Evolutionary conservation across 441 rosid species (phyloP).

Genomic region (Jatropha podagrica): DNA sequence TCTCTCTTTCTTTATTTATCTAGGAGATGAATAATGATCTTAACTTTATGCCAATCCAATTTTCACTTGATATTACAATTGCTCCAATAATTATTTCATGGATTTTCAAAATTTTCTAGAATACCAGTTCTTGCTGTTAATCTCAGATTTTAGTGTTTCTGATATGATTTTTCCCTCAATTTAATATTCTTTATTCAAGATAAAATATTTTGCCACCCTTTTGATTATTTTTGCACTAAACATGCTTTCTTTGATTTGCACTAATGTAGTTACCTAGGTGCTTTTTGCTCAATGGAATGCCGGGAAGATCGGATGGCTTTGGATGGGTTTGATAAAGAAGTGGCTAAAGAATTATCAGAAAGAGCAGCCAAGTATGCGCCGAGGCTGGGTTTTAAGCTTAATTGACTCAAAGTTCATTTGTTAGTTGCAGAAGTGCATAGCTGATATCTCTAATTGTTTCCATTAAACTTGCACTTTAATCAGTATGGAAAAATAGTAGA

Average conservation of each 20-base stretch:
- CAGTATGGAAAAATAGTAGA: background rate
- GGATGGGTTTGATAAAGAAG: constrained; percentile 29
- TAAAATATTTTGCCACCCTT: background rate
- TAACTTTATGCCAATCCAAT: background rate
- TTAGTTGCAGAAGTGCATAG: background rate
- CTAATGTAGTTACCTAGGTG: constrained; percentile 23
- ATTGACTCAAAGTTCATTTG: background rate
- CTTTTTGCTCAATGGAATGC: constrained; percentile 39
- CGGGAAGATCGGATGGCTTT: constrained; percentile 27
- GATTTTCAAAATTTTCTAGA: background rate
- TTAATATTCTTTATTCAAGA: background rate
- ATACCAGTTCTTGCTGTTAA: background rate
- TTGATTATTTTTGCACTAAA: background rate
- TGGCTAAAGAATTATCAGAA: background rate
- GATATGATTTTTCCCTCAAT: background rate
- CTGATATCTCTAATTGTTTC: background rate
- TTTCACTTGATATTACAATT: too few species aligned
- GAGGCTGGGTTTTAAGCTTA: background rate
- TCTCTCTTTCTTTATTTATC: background rate
- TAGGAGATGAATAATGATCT: background rate
- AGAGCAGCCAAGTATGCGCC: background rate
- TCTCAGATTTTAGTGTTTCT: background rate
- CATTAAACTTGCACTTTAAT: background rate
- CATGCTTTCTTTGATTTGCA: background rate
- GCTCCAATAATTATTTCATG: too few species aligned